Percentiles rank a stretch among this genome's conserved stretches.
Evolutionary conservation across 306 rosid species (phyloP).

Genomic region (Medicago ruthenica): DNA sequence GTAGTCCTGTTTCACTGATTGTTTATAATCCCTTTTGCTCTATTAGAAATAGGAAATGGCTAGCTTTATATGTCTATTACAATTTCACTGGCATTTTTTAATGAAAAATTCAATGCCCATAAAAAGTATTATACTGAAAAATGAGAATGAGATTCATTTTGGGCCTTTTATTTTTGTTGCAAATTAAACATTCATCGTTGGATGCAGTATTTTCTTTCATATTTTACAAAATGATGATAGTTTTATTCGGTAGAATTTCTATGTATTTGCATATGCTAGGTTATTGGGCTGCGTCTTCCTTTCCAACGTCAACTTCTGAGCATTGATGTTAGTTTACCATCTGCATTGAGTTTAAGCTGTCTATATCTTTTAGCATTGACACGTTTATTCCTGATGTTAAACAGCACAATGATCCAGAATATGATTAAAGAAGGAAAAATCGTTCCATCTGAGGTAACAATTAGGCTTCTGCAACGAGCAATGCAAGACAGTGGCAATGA

Average conservation of each 20-base stretch:
- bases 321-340: constrained; percentile 11
- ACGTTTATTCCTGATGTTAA: constrained; percentile 39
- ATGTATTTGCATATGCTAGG: not conserved
- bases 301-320: not conserved
- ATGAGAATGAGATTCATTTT: no score
- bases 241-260: not conserved
- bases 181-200: no score
- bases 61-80: not conserved
- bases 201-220: no score
- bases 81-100: not conserved
- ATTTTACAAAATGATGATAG: no score
- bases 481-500: constrained; percentile 76
- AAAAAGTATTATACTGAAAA: no score
- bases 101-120: not conserved
- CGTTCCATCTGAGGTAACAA: constrained; percentile 96
- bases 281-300: not conserved
- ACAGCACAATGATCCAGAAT: constrained; percentile 92
- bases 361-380: constrained; percentile 16
- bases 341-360: constrained; percentile 35
- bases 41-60: constrained; percentile 1
- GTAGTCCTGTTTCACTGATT: not conserved
- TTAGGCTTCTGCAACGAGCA: constrained; percentile 88
- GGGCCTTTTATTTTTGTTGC: no score
- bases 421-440: constrained; percentile 97
- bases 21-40: not conserved